A percentile compares a stretch with the other conserved stretches of the same genome.
These are phyloP conservation scores for Globisporangium nodosum DNA, from an alignment of 352 stramenopile species.

Conservation along the genomic window DNA sequence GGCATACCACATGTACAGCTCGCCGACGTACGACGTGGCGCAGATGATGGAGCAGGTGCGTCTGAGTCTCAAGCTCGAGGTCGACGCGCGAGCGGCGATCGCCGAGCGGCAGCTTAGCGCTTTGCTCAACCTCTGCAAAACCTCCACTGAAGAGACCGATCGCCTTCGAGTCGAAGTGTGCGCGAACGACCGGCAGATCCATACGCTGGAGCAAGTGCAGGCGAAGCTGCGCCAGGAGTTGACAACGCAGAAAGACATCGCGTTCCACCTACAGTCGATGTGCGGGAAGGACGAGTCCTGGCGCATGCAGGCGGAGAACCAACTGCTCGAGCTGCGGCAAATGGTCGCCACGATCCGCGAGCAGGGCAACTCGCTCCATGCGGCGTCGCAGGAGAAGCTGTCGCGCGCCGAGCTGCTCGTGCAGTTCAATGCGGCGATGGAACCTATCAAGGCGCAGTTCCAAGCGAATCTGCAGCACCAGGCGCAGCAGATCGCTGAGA, in stretches of 20 bases:
- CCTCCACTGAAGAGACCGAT: conserved; percentile 68
- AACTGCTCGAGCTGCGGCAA: conserved; percentile 70
- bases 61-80: conserved; percentile 76
- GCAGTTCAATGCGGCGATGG: conserved; percentile 77
- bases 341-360: conserved; percentile 65
- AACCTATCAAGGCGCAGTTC: conserved; percentile 74
- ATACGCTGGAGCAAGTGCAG: conserved; percentile 73
- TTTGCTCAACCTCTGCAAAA: conserved; percentile 67
- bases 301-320: conserved; percentile 80
- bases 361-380: conserved; percentile 59
- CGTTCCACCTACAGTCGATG: conserved; percentile 74
- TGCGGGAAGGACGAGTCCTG: conserved; percentile 84
- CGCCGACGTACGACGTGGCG: conserved; percentile 70
- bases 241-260: conserved; percentile 78
- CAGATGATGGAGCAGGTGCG: conserved; percentile 85
- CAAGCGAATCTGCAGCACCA: conserved; percentile 73
- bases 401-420: conserved; percentile 66
- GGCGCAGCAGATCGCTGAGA: conserved; percentile 63
- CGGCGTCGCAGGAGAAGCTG: conserved; percentile 65
- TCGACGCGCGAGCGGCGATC: conserved; percentile 70
- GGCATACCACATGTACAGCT: conserved; percentile 48
- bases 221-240: conserved; percentile 72
- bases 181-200: conserved; percentile 64
- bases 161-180: conserved; percentile 63
- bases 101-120: conserved; percentile 74